These are phyloP conservation scores for Trypanosoma avium DNA, from an alignment of 208 protist species.

Conservation along the genomic window DNA sequence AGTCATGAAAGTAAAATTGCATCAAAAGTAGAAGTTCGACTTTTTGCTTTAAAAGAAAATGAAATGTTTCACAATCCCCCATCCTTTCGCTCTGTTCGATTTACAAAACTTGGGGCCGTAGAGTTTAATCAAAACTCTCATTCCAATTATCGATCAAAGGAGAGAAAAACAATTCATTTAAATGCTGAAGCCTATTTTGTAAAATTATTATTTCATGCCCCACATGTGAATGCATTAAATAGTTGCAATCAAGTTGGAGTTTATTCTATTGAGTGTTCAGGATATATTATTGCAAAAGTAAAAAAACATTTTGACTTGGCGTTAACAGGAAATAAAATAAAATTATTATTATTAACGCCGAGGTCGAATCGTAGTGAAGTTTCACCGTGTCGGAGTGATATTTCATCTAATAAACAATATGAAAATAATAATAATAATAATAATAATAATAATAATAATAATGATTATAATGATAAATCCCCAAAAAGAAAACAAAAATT, in stretches of 20 bases:
- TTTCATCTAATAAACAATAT: no score
- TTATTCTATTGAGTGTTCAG: constrained; percentile 83
- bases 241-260: constrained; percentile 73
- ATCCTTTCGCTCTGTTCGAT: constrained; percentile 68
- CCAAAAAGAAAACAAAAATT: not conserved
- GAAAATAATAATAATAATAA: not conserved
- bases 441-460: not conserved
- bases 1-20: constrained; percentile 88
- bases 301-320: constrained; percentile 17
- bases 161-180: constrained; percentile 90
- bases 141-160: constrained; percentile 73
- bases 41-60: constrained; percentile 45
- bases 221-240: constrained; percentile 77
- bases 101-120: constrained; percentile 77
- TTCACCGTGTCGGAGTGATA: no score
- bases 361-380: no score
- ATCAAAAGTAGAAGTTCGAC: constrained; percentile 81
- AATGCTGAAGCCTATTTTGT: constrained; percentile 81
- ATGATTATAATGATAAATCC: no score
- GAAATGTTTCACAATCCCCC: constrained; percentile 37
- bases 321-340: no score
- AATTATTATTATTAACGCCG: no score
- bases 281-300: constrained; percentile 28
- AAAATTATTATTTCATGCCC: constrained; percentile 80
- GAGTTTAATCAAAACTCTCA: constrained; percentile 85